Percentiles rank a stretch among this genome's conserved stretches.
These are phyloP conservation scores for Dactylellina parvicollis DNA, from an alignment of 2,329 filamentous ascomycete genomes.

Conservation along the genomic window DNA sequence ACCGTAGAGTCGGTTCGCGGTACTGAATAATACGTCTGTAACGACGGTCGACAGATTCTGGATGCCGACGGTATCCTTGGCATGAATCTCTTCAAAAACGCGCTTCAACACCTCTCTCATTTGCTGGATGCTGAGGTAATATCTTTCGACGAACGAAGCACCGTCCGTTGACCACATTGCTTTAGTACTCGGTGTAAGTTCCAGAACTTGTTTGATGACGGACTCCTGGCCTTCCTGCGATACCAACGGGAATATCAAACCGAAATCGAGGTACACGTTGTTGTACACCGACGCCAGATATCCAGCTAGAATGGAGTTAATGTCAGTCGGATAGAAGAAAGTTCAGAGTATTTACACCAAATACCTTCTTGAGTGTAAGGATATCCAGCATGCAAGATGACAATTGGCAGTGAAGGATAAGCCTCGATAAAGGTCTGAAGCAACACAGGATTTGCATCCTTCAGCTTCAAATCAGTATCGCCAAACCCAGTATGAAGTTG, in stretches of 20 bases:
- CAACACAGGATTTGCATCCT: slow-evolving; percentile 76
- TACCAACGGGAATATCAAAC: slow-evolving; percentile 81
- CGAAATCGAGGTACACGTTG: slow-evolving; percentile 84
- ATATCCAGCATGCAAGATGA: slow-evolving; percentile 82
- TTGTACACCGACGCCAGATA: slow-evolving; percentile 80
- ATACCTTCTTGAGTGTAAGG: slow-evolving; percentile 75
- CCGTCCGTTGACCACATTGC: slow-evolving; percentile 58
- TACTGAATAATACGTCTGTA: slow-evolving; percentile 77
- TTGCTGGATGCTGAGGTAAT: slow-evolving; percentile 55
- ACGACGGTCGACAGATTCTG: slow-evolving; percentile 72
- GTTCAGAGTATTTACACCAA: background rate
- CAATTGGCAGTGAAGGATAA: slow-evolving; percentile 76
- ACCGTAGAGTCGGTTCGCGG: slow-evolving; percentile 78
- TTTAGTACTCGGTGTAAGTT: slow-evolving; percentile 61
- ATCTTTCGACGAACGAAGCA: slow-evolving; percentile 56
- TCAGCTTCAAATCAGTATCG: slow-evolving; percentile 78
- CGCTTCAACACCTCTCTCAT: slow-evolving; percentile 72
- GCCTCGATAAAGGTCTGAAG: slow-evolving; percentile 77
- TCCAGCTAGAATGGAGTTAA: slow-evolving; percentile 67
- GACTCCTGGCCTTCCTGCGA: slow-evolving; percentile 79
- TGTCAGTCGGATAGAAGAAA: background rate
- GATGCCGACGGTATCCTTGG: slow-evolving; percentile 71
- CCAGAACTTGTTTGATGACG: slow-evolving; percentile 76
- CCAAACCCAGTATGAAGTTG: slow-evolving; percentile 87
- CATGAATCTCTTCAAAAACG: slow-evolving; percentile 67